Evolutionary conservation across 495 filamentous ascomycete species (phyloP).

Genomic region (Penicillium egyptiacum): DNA sequence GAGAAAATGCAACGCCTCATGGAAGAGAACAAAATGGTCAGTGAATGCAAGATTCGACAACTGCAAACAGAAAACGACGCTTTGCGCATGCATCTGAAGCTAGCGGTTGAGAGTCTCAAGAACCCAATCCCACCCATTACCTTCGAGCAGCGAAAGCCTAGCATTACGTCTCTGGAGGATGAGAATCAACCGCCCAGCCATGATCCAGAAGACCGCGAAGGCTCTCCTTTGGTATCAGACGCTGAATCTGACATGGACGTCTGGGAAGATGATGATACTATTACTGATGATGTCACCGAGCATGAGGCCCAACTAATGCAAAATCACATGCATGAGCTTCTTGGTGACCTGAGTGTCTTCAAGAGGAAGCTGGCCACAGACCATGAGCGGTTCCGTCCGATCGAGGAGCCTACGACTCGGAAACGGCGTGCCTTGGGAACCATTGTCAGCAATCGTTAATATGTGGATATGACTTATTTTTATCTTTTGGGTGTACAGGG

Average conservation of each 20-base stretch:
- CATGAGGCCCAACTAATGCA: conserved; percentile 60
- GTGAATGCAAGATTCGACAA: conserved; percentile 86
- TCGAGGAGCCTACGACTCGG: conserved; percentile 22
- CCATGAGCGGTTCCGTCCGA: conserved; percentile 53
- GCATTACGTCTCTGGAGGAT: conserved; percentile 39
- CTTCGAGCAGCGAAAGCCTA: conserved; percentile 39
- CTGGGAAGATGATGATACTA: conserved; percentile 44
- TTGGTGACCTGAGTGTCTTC: conserved; percentile 79
- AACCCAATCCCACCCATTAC: conserved; percentile 70
- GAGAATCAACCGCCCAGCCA: conserved; percentile 38
- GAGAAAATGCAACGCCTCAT: conserved; percentile 85
- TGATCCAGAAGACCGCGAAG: conserved; percentile 41
- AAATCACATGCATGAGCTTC: conserved; percentile 64
- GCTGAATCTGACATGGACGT: conserved; percentile 36
- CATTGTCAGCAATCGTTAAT: conserved; percentile 38
- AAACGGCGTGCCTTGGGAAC: conserved; percentile 40
- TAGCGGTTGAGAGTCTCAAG: conserved; percentile 81
- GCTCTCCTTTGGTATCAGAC: conserved; percentile 31
- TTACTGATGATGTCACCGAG: conserved; percentile 30
- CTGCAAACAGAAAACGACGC: conserved; percentile 88
- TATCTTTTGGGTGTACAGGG: conserved; percentile 26
- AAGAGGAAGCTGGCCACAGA: conserved; percentile 82
- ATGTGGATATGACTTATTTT: conserved; percentile 17
- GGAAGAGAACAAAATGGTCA: conserved; percentile 85
- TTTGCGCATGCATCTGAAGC: conserved; percentile 75